Conservation (phyloP, 495 filamentous ascomycete species). For the Xylaria longipes region DNA sequence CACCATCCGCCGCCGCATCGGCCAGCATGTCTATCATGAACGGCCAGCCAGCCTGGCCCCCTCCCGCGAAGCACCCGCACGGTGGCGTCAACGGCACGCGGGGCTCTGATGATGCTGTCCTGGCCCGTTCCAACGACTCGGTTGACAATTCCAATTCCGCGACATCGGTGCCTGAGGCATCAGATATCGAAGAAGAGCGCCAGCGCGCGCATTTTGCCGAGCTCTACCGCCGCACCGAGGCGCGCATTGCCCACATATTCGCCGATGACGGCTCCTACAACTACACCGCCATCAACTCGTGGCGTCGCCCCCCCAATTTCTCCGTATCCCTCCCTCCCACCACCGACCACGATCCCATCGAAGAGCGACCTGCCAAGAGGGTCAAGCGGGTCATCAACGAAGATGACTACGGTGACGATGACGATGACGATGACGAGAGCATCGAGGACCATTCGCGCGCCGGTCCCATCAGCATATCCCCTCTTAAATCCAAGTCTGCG, state of each 20-base stretch:
- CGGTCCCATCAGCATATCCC: slow-evolving; percentile 50
- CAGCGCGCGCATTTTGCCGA: slow-evolving; percentile 52
- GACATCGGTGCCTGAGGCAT: slow-evolving; percentile 59
- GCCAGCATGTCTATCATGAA: slow-evolving; percentile 59
- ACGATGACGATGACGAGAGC: slow-evolving; percentile 66
- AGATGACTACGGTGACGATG: slow-evolving; percentile 83
- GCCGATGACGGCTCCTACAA: slow-evolving; percentile 76
- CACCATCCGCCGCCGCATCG: slow-evolving; percentile 41
- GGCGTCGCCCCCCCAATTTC: slow-evolving; percentile 43
- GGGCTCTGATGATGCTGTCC: slow-evolving; percentile 48
- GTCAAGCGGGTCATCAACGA: slow-evolving; percentile 69
- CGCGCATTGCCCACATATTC: slow-evolving; percentile 66
- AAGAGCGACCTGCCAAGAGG: slow-evolving; percentile 56
- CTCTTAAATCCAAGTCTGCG: slow-evolving; percentile 67
- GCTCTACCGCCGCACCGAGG: slow-evolving; percentile 50
- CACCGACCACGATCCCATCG: slow-evolving; percentile 54
- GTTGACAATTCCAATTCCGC: slow-evolving; percentile 37
- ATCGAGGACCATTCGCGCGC: slow-evolving; percentile 53
- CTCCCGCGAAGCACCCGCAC: slow-evolving; percentile 41
- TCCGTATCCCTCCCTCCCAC: slow-evolving; percentile 48
- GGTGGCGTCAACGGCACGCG: slow-evolving; percentile 40
- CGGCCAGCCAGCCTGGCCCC: slow-evolving; percentile 56
- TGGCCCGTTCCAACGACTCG: slow-evolving; percentile 44
- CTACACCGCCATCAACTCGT: slow-evolving; percentile 44
- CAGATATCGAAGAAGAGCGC: slow-evolving; percentile 54